phyloP scores from a whole-genome alignment of 2,329 filamentous ascomycete genomes.

The Didymella segeticola region DNA sequence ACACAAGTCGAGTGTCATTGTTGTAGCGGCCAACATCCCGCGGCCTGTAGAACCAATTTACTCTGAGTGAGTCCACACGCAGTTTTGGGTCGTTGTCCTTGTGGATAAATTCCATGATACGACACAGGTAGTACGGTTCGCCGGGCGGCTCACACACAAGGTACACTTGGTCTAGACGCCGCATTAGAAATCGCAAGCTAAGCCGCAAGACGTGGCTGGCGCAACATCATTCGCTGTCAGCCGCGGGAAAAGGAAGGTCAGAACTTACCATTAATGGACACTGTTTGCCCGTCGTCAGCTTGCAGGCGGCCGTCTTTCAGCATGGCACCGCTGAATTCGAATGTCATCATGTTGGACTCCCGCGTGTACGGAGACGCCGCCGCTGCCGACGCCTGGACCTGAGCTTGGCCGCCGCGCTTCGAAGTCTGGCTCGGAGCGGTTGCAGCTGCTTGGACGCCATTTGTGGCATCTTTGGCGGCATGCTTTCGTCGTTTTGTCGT shows the following conservation, averaged over 20 bases:
- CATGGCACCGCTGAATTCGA: slow-evolving; percentile 72
- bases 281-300: slow-evolving; percentile 87
- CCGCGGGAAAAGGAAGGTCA: slow-evolving; percentile 29
- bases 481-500: slow-evolving; percentile 84
- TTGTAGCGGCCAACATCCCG: slow-evolving; percentile 94
- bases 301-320: slow-evolving; percentile 79
- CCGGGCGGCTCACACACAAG: slow-evolving; percentile 96
- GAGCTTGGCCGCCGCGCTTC: slow-evolving; percentile 46
- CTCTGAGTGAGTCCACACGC: slow-evolving; percentile 83
- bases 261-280: slow-evolving; percentile 80
- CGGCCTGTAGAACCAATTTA: slow-evolving; percentile 98
- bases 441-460: slow-evolving; percentile 43
- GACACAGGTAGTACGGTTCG: slow-evolving; percentile 95
- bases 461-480: slow-evolving; percentile 51
- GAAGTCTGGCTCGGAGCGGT: slow-evolving; percentile 50
- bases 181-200: slow-evolving; percentile 46
- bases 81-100: slow-evolving; percentile 70
- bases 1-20: slow-evolving; percentile 88
- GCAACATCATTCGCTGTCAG: slow-evolving; percentile 33
- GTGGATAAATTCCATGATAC: slow-evolving; percentile 98
- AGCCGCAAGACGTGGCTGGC: slow-evolving; percentile 39
- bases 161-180: slow-evolving; percentile 78
- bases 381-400: slow-evolving; percentile 42
- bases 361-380: slow-evolving; percentile 53
- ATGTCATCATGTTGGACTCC: slow-evolving; percentile 88